Conservation (phyloP, 148 eudicot genomes). For the Beta vulgaris region DNA sequence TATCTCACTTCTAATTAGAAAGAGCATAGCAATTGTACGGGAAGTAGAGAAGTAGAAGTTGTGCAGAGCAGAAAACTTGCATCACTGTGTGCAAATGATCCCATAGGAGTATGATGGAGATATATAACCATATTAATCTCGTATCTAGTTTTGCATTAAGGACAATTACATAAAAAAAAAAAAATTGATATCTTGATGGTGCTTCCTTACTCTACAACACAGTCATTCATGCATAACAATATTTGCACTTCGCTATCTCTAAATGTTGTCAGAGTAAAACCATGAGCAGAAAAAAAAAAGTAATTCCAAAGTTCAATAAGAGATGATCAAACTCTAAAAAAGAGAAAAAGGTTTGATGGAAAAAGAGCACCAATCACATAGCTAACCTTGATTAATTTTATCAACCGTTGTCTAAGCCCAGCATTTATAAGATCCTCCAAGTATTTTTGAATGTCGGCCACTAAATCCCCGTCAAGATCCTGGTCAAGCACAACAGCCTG, state of each 20-base stretch:
- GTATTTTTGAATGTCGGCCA: conserved; percentile 74
- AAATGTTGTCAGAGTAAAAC: too few relatives aligned
- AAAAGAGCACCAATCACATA: background rate
- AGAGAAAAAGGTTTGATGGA: background rate
- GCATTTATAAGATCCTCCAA: conserved; percentile 70
- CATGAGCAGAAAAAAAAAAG: too few relatives aligned
- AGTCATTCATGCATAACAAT: background rate
- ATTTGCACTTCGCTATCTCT: too few relatives aligned
- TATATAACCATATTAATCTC: background rate
- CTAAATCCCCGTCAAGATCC: conserved; percentile 75
- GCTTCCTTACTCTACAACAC: background rate
- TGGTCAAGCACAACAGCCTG: conserved; percentile 98
- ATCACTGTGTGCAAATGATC: background rate
- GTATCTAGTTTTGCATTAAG: background rate
- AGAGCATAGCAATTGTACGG: too few relatives aligned
- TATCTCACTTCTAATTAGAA: background rate
- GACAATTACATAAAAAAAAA: background rate
- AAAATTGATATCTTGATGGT: background rate
- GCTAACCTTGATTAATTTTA: conserved; percentile 76
- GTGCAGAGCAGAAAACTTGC: background rate
- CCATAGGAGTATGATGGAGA: background rate
- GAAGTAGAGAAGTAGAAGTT: too few relatives aligned
- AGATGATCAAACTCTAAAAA: conserved; percentile 1
- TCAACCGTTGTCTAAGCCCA: conserved; percentile 75
- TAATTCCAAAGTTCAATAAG: too few relatives aligned